Base-by-base conservation (phyloP, 2,329 filamentous ascomycete species). In the Emericellopsis atlantica region DNA sequence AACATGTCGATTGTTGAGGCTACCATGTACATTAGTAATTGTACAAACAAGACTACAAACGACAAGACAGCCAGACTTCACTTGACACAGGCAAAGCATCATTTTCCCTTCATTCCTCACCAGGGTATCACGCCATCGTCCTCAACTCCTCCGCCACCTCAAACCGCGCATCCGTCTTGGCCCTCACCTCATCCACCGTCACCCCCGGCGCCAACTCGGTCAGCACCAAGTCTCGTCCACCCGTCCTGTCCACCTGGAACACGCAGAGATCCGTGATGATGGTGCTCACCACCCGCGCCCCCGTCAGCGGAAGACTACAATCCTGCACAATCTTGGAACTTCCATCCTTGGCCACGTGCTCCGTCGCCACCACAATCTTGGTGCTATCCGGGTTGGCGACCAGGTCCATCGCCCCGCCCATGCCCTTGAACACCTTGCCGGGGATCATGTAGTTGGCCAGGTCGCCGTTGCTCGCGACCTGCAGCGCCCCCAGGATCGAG, bases 401-500 rank as follows among this genome's bases (percentile, higher is more conserved):
- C 6, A 84, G 62, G 55, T 84, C 80, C 80, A 84, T 84, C 21
- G 80, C 80, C 24, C 80, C 80, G 45, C 86, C 86, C 80, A 93
- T 92, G 15, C 86, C 86, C 69, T 92, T 92, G 62, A 88, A 79
- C 10, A 86, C 76, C 61, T 90, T 92, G 21, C 86, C 86, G 0
- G 86, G 86, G 46, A 92, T 83, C 81, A 92, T 92, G 69, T 86
- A 93, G 62, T 92, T 92, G 37, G 86, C 86, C 40, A 93, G 62
- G 54, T 93, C 86, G 21, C 86, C 2, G 74, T 68, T 0, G 84
- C 83, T 47, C 78, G 81, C 16, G 18, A 92, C 85, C 64, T 93
- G 84, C 48, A 90, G 76, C 2, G 84, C 81, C 4, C 86, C 86
- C 0, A 93, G 72, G 53, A 93, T 87, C 0, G 83, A 87, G 6